A percentile compares a stretch with the other conserved stretches of the same genome.
These are phyloP conservation scores for Orbilia javanica DNA, from an alignment of 2,329 filamentous ascomycete species.

Conservation along the genomic window DNA sequence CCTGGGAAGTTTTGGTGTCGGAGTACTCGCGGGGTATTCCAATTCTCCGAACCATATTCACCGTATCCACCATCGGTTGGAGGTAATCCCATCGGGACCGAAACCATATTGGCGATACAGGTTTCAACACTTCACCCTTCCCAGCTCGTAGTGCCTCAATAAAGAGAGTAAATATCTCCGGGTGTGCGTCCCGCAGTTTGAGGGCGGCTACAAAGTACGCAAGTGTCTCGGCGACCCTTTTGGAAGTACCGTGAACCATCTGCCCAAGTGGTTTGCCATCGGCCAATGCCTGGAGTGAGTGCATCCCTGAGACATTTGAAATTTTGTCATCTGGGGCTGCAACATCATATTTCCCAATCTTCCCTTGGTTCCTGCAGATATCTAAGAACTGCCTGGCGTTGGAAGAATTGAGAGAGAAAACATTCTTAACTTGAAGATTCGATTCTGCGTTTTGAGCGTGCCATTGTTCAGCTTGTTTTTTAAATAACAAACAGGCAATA, in stretches of 20 bases:
- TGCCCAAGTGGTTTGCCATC: slow-evolving; percentile 30
- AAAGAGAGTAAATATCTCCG: slow-evolving; percentile 64
- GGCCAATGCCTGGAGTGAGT: slow-evolving; percentile 8
- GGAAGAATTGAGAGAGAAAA: slow-evolving; percentile 64
- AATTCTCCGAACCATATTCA: slow-evolving; percentile 63
- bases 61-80: slow-evolving; percentile 64
- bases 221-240: slow-evolving; percentile 64
- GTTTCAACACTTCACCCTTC: slow-evolving; percentile 63
- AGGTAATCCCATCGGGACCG: slow-evolving; percentile 63
- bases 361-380: slow-evolving; percentile 63
- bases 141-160: slow-evolving; percentile 63
- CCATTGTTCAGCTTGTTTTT: slow-evolving; percentile 64
- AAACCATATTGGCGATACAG: slow-evolving; percentile 62
- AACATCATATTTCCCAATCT: slow-evolving; percentile 59
- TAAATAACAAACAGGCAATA: slow-evolving; percentile 65
- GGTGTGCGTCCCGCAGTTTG: slow-evolving; percentile 63
- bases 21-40: slow-evolving; percentile 63
- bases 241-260: slow-evolving; percentile 61
- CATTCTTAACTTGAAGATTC: slow-evolving; percentile 62
- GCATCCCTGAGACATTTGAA: slow-evolving; percentile 11
- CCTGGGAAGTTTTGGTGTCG: neutral
- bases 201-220: slow-evolving; percentile 65
- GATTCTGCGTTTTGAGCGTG: slow-evolving; percentile 62
- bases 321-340: neutral
- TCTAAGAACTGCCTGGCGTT: slow-evolving; percentile 65